A percentile compares a stretch with the other conserved stretches of the same genome.
phyloP scores from a whole-genome alignment of 2,329 filamentous ascomycete species.

The Leptographium radiaticola region DNA sequence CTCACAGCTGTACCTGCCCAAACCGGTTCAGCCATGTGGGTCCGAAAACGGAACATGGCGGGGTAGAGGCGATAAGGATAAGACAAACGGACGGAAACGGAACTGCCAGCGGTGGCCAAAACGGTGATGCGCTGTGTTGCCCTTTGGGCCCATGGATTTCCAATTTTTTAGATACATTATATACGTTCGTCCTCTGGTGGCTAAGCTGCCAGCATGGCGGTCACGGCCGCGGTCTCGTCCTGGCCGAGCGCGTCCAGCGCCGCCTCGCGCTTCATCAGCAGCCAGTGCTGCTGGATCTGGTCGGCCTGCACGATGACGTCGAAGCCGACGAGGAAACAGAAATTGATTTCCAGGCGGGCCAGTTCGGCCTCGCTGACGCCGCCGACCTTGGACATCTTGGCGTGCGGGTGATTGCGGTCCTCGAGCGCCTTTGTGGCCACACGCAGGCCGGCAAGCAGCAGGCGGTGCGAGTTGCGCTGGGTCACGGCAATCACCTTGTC shows the following conservation, averaged over 20 bases:
- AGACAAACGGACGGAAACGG: too few species aligned
- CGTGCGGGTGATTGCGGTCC: constrained; percentile 77
- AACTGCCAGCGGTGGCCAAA: too few species aligned
- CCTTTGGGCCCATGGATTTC: too few species aligned
- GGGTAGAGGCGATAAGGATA: too few species aligned
- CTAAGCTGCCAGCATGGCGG: background rate
- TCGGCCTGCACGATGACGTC: constrained; percentile 54
- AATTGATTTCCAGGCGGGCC: constrained; percentile 75
- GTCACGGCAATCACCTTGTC: constrained; percentile 73
- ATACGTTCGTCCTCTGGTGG: background rate
- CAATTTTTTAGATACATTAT: background rate
- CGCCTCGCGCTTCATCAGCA: constrained; percentile 35
- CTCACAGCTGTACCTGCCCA: too few species aligned
- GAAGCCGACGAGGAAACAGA: constrained; percentile 77
- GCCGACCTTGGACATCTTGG: constrained; percentile 72
- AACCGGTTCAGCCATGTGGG: too few species aligned
- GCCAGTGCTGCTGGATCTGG: constrained; percentile 51
- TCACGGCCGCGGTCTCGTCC: constrained; percentile 5
- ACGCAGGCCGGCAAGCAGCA: constrained; percentile 70
- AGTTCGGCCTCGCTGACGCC: constrained; percentile 76
- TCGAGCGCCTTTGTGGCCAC: constrained; percentile 94
- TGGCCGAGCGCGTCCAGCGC: constrained; percentile 11
- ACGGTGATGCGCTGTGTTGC: too few species aligned
- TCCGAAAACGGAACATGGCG: too few species aligned
- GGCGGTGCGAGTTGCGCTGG: constrained; percentile 69